phyloP scores from a whole-genome alignment of 148 eudicot species.

The Heliamphora exappendiculata region DNA sequence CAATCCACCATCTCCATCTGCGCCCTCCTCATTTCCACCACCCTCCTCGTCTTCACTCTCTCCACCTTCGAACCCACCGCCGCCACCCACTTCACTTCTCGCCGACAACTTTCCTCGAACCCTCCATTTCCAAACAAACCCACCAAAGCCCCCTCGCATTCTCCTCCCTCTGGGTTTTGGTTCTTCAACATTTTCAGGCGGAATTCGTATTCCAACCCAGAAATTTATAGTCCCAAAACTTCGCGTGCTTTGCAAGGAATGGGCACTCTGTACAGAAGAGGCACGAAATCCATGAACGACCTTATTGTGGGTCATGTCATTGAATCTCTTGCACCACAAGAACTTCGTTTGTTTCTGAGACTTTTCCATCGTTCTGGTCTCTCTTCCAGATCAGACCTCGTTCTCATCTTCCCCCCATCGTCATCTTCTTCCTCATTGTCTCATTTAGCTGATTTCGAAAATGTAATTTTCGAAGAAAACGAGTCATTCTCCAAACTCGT shows the following conservation, averaged over 20 bases:
- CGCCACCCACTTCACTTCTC: constrained; percentile 6
- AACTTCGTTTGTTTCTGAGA: constrained; percentile 39
- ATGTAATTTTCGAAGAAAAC: constrained; percentile 33
- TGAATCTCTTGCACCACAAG: constrained; percentile 22
- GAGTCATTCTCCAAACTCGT: constrained; percentile 35
- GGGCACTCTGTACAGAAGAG: constrained; percentile 54
- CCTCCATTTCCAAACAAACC: not conserved
- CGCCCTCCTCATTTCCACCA: constrained; percentile 45
- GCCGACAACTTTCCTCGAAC: constrained; percentile 16
- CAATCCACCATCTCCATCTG: constrained; percentile 71
- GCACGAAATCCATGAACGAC: constrained; percentile 51
- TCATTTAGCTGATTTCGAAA: constrained; percentile 13
- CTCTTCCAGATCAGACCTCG: constrained; percentile 42
- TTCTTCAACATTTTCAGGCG: not conserved
- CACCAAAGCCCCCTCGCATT: not conserved
- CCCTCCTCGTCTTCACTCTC: constrained; percentile 62
- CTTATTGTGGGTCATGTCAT: constrained; percentile 49
- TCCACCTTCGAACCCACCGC: constrained; percentile 54
- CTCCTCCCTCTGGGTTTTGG: not conserved
- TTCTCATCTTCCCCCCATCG: constrained; percentile 36
- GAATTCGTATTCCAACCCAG: not conserved
- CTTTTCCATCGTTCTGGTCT: constrained; percentile 30
- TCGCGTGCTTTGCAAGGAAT: constrained; percentile 58
- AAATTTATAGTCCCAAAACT: not conserved
- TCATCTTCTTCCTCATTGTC: too few species aligned